Base-by-base conservation (phyloP, 139 green algal species). In the Closterium sp. region DNA sequence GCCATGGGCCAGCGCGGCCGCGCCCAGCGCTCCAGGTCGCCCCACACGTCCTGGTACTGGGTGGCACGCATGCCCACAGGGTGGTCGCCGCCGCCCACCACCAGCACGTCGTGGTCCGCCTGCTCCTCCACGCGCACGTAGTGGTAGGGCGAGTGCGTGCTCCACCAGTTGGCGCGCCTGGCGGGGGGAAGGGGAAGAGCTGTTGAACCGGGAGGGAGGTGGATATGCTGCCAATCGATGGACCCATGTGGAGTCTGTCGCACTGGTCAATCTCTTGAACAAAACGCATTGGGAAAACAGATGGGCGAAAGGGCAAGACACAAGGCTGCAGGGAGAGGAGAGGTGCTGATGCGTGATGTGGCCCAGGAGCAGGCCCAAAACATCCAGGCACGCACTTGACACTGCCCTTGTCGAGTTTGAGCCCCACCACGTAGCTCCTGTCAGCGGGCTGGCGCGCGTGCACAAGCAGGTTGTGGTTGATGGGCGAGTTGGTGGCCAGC, bases 381-480 rank as follows among this genome's bases (percentile, higher is more conserved):
- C 84, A 43, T 3, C 8, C 84, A 35, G 9, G n/a, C 66, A 85
- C 87, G 86, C 66, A 94, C 92, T 76, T 87, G 69, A 81, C 33
- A 4, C 25, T 38, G 89, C 89, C 94, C 36, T 95, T 93, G 23
- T 83, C 89, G 0, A 95, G 64, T 34, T 93, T 34, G 35, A 96
- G 87, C 4, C 93, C 94, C 7, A 97, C 33, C 4, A 94, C 94
- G 87, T 97, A 97, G 5, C 91, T 94, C 7, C 95, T 86, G 90
- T 94, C 94, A 30, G 94, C 86, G 64, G 93, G 33, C 94, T 96
- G 95, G 25, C 96, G 89, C 3, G 96, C 93, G 35, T 97, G 96
- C 32, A 97, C 90, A 5, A 94, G 92, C 38, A 97, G 90, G 91
- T 97, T 97, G 91, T 95, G 93, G 91, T 95, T 96, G 91, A 96